A percentile compares a stretch with the other conserved stretches of the same genome.
phyloP scores from a whole-genome alignment of 495 filamentous ascomycete species.

The Aspergillus ostianus region DNA sequence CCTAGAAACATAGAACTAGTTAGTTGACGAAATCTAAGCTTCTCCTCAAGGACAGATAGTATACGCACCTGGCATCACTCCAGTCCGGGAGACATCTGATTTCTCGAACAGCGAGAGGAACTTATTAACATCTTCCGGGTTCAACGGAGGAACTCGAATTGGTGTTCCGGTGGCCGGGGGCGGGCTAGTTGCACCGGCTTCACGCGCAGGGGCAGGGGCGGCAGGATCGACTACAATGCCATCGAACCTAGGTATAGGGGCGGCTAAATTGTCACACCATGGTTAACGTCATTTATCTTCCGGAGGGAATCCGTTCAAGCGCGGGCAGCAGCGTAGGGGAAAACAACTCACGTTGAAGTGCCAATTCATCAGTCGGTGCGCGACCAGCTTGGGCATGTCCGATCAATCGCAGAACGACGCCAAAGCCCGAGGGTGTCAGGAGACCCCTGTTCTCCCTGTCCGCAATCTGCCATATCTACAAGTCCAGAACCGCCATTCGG shows the following conservation, averaged over 20 bases:
- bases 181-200: conserved; percentile 48
- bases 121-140: conserved; percentile 82
- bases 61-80: conserved; percentile 69
- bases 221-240: conserved; percentile 50
- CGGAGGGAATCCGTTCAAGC: not conserved
- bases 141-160: conserved; percentile 86
- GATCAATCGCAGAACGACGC: conserved; percentile 87
- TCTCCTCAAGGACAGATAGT: not conserved
- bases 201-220: conserved; percentile 36
- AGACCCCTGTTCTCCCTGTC: conserved; percentile 95
- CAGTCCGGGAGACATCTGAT: conserved; percentile 68
- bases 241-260: conserved; percentile 90
- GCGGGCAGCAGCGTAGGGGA: not conserved
- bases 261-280: conserved; percentile 52
- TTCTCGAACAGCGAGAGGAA: conserved; percentile 86
- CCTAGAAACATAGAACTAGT: conserved; percentile 38
- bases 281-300: conserved; percentile 17
- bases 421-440: conserved; percentile 86
- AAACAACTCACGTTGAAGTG: conserved; percentile 55
- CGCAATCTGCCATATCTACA: conserved; percentile 97
- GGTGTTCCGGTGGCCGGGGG: conserved; percentile 67
- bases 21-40: not conserved
- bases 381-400: conserved; percentile 89
- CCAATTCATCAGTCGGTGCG: conserved; percentile 75
- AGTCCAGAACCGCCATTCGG: not conserved